Evolutionary conservation across 305 asterid species (phyloP), one percentile per base, ranked within the genome.

Genomic region (Andrographis paniculata): DNA sequence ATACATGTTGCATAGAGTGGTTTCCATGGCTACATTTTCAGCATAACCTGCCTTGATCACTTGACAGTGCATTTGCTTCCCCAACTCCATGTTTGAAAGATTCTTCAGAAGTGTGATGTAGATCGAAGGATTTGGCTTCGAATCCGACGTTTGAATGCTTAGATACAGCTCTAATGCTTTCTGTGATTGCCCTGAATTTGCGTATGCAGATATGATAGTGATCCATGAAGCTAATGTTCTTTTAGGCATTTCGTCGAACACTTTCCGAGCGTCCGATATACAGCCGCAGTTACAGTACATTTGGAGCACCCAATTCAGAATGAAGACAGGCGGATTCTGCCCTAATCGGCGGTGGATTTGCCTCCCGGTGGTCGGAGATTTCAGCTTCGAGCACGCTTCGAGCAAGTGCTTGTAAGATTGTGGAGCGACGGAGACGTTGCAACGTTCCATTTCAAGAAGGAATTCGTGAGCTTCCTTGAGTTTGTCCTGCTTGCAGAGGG

Each of bases 161-260:
- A 53, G 35, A 60, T 59, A 75, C 58, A 60, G 15, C 0, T 48
- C 62, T 3, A 79, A 12, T 21, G 75, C 78, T 14, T 65, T 44
- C 28, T 46, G 36, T 8, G 46, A 17, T 60, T 64, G 45, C 39
- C 91, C 80, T 50, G 45, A 17, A 43, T 60, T 68, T 38, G 74
- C 80, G 51, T 59, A 74, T 31, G 71, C 74, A 57, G 76, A 66
- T 15, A 77, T 61, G 11, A 77, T 61, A 17, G 44, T 45, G 45
- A 42, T 55, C 75, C 80, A 72, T 2, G 78, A 51, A 36, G 48
- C 68, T 13, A 55, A 22, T 28, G 52, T 64, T 69, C 64, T 69
- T 0, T 69, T 62, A 10, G 51, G 30, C 85, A 71, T 71, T 77
- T 77, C 67, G 18, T 80, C 83, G 36, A 77, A 80, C 78, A 80